Evolutionary conservation across 192 early-diverging fungal genomes (phyloP).

Genomic region (Chytriomyces sp.): DNA sequence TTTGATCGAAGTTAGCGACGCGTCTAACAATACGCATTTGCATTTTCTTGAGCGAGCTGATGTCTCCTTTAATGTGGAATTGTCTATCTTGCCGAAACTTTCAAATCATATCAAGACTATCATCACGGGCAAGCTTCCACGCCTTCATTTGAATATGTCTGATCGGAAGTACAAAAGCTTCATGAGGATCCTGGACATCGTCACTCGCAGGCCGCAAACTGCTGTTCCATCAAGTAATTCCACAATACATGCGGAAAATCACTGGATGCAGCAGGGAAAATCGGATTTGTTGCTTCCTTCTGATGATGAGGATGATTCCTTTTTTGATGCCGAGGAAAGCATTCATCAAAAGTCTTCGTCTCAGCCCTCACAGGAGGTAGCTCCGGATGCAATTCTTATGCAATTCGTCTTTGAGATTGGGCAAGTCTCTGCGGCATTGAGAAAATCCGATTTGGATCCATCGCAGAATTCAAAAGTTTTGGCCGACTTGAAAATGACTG

Average conservation of each 20-base stretch:
- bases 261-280: constrained; percentile 11
- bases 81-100: constrained; percentile 82
- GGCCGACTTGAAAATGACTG: constrained; percentile 69
- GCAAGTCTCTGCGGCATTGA: constrained; percentile 68
- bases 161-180: constrained; percentile 91
- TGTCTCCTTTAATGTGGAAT: constrained; percentile 75
- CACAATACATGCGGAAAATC: constrained; percentile 2
- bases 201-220: constrained; percentile 35
- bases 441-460: constrained; percentile 51
- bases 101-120: constrained; percentile 72
- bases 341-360: constrained; percentile 42
- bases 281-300: constrained; percentile 21
- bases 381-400: constrained; percentile 16
- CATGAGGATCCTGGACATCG: constrained; percentile 77
- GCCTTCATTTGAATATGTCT: constrained; percentile 86
- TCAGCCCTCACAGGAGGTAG: not conserved
- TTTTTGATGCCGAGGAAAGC: constrained; percentile 59
- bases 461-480: constrained; percentile 51
- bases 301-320: constrained; percentile 52
- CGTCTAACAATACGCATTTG: constrained; percentile 57
- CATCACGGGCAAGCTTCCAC: constrained; percentile 78
- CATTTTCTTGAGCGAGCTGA: constrained; percentile 90
- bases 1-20: constrained; percentile 64
- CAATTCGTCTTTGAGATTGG: constrained; percentile 69
- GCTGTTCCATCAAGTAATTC: no score